Evolutionary conservation across 2,329 filamentous ascomycete genomes (phyloP).

Genomic region (Claviceps purpurea): DNA sequence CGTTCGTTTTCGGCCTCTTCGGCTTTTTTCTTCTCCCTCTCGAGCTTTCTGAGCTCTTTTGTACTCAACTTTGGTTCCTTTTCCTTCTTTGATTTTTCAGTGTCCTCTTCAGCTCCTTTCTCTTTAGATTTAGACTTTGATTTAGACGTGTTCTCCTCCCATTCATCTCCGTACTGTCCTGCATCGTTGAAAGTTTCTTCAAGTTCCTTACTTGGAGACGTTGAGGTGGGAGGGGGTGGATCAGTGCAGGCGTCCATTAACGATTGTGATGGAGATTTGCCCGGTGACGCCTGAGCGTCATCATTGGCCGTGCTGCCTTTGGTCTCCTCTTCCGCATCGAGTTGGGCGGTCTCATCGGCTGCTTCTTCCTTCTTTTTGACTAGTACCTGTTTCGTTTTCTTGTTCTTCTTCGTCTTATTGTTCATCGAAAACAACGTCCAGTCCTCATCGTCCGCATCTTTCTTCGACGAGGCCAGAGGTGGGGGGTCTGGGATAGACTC

Average conservation of each 20-base stretch:
- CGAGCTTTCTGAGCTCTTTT: conserved; percentile 37
- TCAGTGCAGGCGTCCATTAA: conserved; percentile 25
- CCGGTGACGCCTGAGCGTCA: conserved; percentile 25
- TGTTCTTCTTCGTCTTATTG: conserved; percentile 40
- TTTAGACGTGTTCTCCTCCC: conserved; percentile 18
- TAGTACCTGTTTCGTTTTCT: conserved; percentile 34
- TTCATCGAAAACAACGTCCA: conserved; percentile 39
- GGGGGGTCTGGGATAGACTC: conserved; percentile 11
- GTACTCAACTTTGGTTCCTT: conserved; percentile 31
- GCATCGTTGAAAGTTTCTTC: conserved; percentile 22
- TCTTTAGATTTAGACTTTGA: conserved; percentile 28
- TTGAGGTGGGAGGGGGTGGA: conserved; percentile 33
- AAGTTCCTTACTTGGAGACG: conserved; percentile 32
- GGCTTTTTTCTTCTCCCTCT: conserved; percentile 32
- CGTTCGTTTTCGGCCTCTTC: conserved; percentile 27
- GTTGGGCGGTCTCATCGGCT: conserved; percentile 32
- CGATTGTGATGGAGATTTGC: conserved; percentile 32
- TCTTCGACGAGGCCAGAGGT: background rate
- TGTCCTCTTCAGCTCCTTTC: conserved; percentile 22
- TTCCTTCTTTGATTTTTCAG: conserved; percentile 22
- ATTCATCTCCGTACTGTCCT: conserved; percentile 23
- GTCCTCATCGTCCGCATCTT: conserved; percentile 13
- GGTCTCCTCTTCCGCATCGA: conserved; percentile 30
- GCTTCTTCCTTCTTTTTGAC: conserved; percentile 33
- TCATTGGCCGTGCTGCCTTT: conserved; percentile 30